Percentiles rank a stretch among this genome's conserved stretches.
These are phyloP conservation scores for Hippophae gyantsensis DNA, from an alignment of 306 rosid species.

Conservation along the genomic window DNA sequence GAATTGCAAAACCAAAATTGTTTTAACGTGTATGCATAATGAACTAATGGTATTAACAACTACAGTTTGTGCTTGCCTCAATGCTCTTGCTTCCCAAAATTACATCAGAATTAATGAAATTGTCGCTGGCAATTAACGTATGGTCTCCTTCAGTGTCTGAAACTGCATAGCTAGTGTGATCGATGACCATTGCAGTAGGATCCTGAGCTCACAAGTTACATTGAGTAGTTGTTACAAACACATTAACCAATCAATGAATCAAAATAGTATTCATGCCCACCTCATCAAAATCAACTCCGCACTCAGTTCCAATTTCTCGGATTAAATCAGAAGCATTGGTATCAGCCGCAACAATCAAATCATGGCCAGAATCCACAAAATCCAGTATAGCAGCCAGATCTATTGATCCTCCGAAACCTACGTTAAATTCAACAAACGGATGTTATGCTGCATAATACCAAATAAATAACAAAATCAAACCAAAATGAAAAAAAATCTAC, in stretches of 20 bases:
- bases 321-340: slow-evolving; percentile 76
- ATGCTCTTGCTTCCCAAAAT: slow-evolving; percentile 68
- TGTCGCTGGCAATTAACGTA: slow-evolving; percentile 77
- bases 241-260: background rate
- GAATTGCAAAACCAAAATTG: no score
- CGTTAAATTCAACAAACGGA: background rate
- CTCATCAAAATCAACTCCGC: slow-evolving; percentile 98
- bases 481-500: background rate
- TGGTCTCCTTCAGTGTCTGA: slow-evolving; percentile 79
- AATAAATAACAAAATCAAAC: background rate
- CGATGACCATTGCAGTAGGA: slow-evolving; percentile 60
- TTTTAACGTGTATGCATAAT: no score
- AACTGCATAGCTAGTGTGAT: slow-evolving; percentile 77
- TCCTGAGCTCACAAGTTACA: slow-evolving; percentile 35
- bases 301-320: slow-evolving; percentile 69
- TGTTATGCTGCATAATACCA: background rate
- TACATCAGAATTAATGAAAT: slow-evolving; percentile 62
- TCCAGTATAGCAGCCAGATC: slow-evolving; percentile 71
- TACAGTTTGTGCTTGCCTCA: slow-evolving; percentile 47
- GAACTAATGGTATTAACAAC: slow-evolving; percentile 1
- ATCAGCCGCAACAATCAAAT: slow-evolving; percentile 74
- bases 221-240: slow-evolving; percentile 1
- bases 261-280: slow-evolving; percentile 24
- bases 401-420: slow-evolving; percentile 90
- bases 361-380: slow-evolving; percentile 94